A percentile compares a stretch with the other conserved stretches of the same genome.
Conservation (phyloP, 108 stramenopile genomes). For the Nitzschia putrida region DNA sequence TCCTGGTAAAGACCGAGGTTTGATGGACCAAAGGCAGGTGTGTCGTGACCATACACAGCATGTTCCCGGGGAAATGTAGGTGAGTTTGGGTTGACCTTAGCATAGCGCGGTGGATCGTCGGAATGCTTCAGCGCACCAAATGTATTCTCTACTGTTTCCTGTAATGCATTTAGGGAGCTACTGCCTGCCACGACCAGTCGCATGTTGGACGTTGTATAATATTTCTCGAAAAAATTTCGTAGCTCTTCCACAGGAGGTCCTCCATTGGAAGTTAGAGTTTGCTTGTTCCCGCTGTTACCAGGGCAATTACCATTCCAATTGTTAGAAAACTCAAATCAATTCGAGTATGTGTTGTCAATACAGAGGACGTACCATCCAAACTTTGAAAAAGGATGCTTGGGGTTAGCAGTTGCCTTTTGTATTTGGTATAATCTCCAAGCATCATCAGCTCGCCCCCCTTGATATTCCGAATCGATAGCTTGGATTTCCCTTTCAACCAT, state of each 20-base stretch:
- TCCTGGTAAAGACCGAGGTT: constrained; percentile 72
- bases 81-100: constrained; percentile 34
- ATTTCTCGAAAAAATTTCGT: constrained; percentile 63
- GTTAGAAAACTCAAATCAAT: neutral
- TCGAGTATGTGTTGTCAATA: neutral
- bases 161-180: constrained; percentile 80
- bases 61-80: constrained; percentile 68
- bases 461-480: constrained; percentile 96
- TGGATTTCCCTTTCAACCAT: constrained; percentile 91
- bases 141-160: constrained; percentile 67
- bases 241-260: constrained; percentile 63
- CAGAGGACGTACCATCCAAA: constrained; percentile 51
- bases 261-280: constrained; percentile 75
- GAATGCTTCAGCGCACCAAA: constrained; percentile 65
- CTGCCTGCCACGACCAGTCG: constrained; percentile 86
- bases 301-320: neutral
- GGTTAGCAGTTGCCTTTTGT: constrained; percentile 69
- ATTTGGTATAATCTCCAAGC: constrained; percentile 89
- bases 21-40: constrained; percentile 69
- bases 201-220: constrained; percentile 90
- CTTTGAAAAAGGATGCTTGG: constrained; percentile 74
- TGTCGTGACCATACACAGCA: constrained; percentile 53
- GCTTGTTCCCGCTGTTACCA: constrained; percentile 86
- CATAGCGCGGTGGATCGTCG: constrained; percentile 46
- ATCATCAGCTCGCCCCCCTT: constrained; percentile 91